Conservation (phyloP, 1,284 basidiomycete species). For the Dichomitus squalens region DNA sequence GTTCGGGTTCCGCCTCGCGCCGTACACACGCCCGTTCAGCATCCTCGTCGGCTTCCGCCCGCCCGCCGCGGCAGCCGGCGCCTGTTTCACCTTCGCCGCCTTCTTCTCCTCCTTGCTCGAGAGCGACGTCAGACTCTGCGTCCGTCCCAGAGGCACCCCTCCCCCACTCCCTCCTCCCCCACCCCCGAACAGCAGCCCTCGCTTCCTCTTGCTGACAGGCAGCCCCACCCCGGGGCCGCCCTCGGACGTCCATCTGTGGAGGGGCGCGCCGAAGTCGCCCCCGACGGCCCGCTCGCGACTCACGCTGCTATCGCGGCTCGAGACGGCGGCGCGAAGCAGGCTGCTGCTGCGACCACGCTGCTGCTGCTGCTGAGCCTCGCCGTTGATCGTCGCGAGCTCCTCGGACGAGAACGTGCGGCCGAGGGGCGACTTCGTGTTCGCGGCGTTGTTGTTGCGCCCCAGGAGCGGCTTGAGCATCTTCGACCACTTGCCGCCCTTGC, state of each 20-base stretch:
- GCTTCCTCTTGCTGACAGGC: slow-evolving; percentile 23
- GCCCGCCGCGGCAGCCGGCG: slow-evolving; percentile 13
- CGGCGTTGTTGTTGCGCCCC: slow-evolving; percentile 8
- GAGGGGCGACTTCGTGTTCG: slow-evolving; percentile 11
- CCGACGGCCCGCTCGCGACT: slow-evolving; percentile 13
- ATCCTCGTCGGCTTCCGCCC: slow-evolving; percentile 44
- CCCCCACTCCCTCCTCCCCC: slow-evolving; percentile 5
- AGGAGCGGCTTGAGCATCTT: slow-evolving; percentile 31
- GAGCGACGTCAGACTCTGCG: slow-evolving; percentile 24
- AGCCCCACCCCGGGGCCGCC: slow-evolving; percentile 14
- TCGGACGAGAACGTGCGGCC: slow-evolving; percentile 22
- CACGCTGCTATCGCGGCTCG: slow-evolving; percentile 16
- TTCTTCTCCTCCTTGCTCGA: slow-evolving; percentile 23
- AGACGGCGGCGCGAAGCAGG: not conserved
- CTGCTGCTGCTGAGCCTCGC: slow-evolving; percentile 4
- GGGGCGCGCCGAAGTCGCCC: slow-evolving; percentile 25
- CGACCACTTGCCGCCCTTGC: slow-evolving; percentile 23
- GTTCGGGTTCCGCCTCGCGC: slow-evolving; percentile 43
- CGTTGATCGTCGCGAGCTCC: slow-evolving; percentile 18
- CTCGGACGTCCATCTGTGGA: slow-evolving; percentile 27
- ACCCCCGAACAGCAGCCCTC: slow-evolving; percentile 10
- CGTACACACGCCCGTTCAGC: slow-evolving; percentile 81
- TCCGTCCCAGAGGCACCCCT: slow-evolving; percentile 24
- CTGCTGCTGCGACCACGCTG: slow-evolving; percentile 12
- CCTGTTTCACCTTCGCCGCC: slow-evolving; percentile 12